These are phyloP conservation scores for Termitomyces sp. DNA, from an alignment of 768 basidiomycete species.

Conservation along the genomic window DNA sequence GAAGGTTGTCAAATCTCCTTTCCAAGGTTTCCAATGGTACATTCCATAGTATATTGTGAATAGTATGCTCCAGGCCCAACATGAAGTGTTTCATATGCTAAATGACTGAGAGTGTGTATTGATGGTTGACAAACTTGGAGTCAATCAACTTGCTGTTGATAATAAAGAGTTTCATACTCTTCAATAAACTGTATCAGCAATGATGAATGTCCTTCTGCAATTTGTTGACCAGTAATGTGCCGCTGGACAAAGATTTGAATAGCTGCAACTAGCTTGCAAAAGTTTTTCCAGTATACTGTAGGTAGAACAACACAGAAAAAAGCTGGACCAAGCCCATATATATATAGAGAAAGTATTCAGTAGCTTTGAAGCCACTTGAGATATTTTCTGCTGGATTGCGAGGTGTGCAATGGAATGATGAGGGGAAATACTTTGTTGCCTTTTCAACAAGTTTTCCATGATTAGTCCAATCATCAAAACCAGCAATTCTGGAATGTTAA, in stretches of 20 bases:
- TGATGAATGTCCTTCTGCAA: slow-evolving; percentile 13
- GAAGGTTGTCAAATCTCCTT: slow-evolving; percentile 21
- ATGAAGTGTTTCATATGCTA: slow-evolving; percentile 17
- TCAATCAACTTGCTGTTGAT: slow-evolving; percentile 15
- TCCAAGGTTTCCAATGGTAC: slow-evolving; percentile 23
- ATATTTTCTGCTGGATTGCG: too few species aligned
- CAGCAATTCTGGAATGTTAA: too few species aligned
- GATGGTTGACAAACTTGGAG: slow-evolving; percentile 27
- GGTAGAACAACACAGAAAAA: slow-evolving; percentile 19
- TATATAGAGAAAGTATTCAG: too few species aligned
- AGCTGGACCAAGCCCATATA: too few species aligned
- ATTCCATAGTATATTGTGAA: slow-evolving; percentile 28
- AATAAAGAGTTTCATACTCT: slow-evolving; percentile 27
- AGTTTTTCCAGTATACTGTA: slow-evolving; percentile 9
- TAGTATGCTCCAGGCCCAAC: slow-evolving; percentile 19
- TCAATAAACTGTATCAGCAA: slow-evolving; percentile 17
- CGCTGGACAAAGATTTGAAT: slow-evolving; percentile 21
- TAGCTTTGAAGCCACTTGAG: too few species aligned
- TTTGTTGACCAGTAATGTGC: slow-evolving; percentile 9
- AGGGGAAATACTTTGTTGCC: too few species aligned
- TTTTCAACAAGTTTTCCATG: too few species aligned
- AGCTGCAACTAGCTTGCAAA: too few species aligned
- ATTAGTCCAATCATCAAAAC: too few species aligned
- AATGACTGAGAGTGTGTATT: slow-evolving; percentile 25
- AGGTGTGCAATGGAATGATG: too few species aligned